Conservation (phyloP, 1,284 basidiomycete species). For the Cryptococcus amylolentus region DNA sequence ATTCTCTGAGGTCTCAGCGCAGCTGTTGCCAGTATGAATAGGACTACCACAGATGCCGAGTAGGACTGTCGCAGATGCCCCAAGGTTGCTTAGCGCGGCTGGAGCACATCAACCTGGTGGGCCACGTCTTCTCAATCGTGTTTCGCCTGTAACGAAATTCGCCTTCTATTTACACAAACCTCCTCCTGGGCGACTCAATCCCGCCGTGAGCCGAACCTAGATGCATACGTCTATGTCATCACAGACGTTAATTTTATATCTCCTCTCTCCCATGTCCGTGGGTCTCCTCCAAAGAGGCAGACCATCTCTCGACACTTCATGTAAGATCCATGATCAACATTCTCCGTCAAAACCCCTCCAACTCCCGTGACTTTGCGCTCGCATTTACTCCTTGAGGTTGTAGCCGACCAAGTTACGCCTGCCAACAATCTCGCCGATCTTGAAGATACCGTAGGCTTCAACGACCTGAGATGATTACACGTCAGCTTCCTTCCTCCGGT, state of each 20-base stretch:
- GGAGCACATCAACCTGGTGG: no score
- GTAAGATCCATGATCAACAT: background rate
- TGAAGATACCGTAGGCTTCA: slow-evolving; percentile 58
- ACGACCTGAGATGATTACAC: slow-evolving; percentile 43
- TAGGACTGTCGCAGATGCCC: no score
- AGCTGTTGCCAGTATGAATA: no score
- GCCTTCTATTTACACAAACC: no score
- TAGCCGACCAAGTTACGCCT: slow-evolving; percentile 81
- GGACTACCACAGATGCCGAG: no score
- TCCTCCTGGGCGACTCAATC: no score
- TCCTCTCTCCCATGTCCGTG: slow-evolving; percentile 2
- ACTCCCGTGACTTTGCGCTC: background rate
- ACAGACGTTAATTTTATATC: background rate
- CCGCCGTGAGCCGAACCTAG: background rate
- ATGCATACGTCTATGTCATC: background rate
- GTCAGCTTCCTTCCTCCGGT: background rate
- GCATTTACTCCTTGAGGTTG: slow-evolving; percentile 52
- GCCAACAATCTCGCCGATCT: slow-evolving; percentile 89
- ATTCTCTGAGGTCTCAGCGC: no score
- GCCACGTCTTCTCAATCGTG: no score
- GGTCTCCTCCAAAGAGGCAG: background rate
- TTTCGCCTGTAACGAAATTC: no score
- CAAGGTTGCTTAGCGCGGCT: no score
- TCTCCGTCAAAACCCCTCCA: background rate
- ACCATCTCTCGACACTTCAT: background rate